Evolutionary conservation across 2,329 filamentous ascomycete genomes (phyloP).

Genomic region (Trichoderma cornu-damae): DNA sequence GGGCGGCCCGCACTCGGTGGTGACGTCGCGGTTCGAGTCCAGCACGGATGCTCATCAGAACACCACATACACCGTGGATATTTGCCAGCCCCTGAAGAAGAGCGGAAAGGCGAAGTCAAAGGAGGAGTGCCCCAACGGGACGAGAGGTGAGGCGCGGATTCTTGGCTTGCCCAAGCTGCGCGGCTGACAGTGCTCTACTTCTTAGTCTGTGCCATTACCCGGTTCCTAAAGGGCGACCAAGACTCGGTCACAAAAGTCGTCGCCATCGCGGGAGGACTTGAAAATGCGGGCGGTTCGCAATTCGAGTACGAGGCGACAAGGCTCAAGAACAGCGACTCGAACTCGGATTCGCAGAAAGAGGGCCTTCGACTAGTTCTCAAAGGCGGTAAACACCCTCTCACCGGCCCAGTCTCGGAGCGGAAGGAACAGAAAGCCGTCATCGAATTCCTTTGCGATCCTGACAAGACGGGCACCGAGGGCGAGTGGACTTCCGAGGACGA

Average conservation of each 20-base stretch:
- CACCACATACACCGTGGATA: conserved; percentile 75
- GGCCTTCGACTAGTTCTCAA: conserved; percentile 66
- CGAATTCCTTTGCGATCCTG: conserved; percentile 75
- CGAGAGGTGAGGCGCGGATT: conserved; percentile 52
- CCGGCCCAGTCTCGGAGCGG: conserved; percentile 47
- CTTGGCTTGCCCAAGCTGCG: neutral
- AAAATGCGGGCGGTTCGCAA: conserved; percentile 49
- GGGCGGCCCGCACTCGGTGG: conserved; percentile 62
- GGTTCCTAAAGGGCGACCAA: conserved; percentile 46
- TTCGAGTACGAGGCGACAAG: conserved; percentile 63
- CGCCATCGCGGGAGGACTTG: conserved; percentile 69
- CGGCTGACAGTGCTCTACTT: neutral
- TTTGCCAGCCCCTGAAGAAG: conserved; percentile 64
- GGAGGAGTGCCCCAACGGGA: conserved; percentile 62
- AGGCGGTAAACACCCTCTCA: conserved; percentile 51
- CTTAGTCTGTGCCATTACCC: conserved; percentile 61
- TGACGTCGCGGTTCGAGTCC: conserved; percentile 51
- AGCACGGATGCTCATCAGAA: conserved; percentile 52
- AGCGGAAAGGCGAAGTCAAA: conserved; percentile 50
- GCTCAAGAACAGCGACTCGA: conserved; percentile 59
- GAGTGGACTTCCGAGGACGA: conserved; percentile 55
- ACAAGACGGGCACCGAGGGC: conserved; percentile 68
- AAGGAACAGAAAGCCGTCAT: conserved; percentile 69
- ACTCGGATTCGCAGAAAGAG: conserved; percentile 61
- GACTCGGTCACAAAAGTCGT: conserved; percentile 54